Evolutionary conservation across 2,329 filamentous ascomycete species (phyloP), one percentile per base, ranked within the genome.

Genomic region (Xylaria sp.): DNA sequence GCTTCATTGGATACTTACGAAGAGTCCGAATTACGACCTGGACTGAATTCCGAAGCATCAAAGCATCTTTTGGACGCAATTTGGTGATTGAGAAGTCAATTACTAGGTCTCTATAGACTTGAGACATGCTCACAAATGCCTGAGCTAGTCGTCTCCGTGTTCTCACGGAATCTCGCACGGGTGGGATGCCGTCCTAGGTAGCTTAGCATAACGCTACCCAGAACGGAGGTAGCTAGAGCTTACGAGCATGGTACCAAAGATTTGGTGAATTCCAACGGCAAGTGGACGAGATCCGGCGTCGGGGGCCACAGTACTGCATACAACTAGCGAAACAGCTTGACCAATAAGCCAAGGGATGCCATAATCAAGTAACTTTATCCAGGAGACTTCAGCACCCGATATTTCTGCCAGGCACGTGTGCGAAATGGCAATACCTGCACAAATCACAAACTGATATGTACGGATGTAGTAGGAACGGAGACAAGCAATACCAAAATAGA

Each of bases 61-160:
- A 76, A 23, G 87, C 79, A 72, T 89, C 86, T 12, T 80, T 76
- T 1, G 86, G 85, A 12, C 76, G 77, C 65, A 88, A 86, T 0
- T 83, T 80, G 1, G 85, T 87, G 4, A 88, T 76, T 1, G 86
- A 85, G n/a, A 88, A 81, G 62, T 89, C 87, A 60, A 87, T 81
- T 13, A 82, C 81, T 66, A 89, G 81, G 71, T 89, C 87, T 74
- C 87, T 81, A 67, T 86, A 83, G 2, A 83, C 84, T 68, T 86
- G 81, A 15, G 87, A 88, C 62, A 89, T 79, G 65, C 86, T 82
- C 66, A 89, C 85, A 66, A 88, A 88, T 0, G 83, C 81, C 67
- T 81, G 82, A 4, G 83, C 81, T 20, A 89, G 77, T 43, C 81
- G 79, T 50, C 83, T 80, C 36, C 84, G 81, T 68, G 79, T 75